Evolutionary conservation across 495 filamentous ascomycete species (phyloP).

Genomic region (Parathielavia hyrcaniae): DNA sequence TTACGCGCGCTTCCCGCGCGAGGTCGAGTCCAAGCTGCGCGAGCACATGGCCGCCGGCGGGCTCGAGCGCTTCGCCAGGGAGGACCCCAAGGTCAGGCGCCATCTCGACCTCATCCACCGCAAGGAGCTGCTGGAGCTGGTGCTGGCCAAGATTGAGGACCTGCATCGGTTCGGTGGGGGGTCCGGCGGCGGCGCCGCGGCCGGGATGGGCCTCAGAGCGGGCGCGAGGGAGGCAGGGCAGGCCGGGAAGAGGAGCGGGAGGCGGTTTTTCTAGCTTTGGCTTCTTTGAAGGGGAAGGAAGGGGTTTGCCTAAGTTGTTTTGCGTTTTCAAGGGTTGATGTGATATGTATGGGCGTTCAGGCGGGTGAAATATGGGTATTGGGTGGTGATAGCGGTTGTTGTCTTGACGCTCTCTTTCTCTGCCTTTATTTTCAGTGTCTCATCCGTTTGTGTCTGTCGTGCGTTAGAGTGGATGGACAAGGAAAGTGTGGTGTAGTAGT

Average conservation of each 20-base stretch:
- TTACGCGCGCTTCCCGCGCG: conserved; percentile 92
- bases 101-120: conserved; percentile 87
- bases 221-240: not conserved
- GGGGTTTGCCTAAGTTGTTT: not conserved
- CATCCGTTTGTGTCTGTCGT: not conserved
- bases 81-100: conserved; percentile 79
- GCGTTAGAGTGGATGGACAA: not conserved
- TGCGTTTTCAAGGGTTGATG: too few species aligned
- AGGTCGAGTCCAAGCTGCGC: conserved; percentile 82
- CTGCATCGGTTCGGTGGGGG: conserved; percentile 64
- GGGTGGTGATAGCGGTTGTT: conserved; percentile 4
- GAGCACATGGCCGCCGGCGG: conserved; percentile 69
- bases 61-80: conserved; percentile 82
- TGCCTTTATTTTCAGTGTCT: not conserved
- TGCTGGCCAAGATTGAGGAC: conserved; percentile 88
- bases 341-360: not conserved
- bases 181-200: not conserved
- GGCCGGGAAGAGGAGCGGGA: conserved; percentile 3
- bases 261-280: conserved; percentile 10
- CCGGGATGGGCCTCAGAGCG: not conserved
- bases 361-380: not conserved
- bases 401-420: not conserved
- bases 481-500: not conserved
- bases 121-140: conserved; percentile 89
- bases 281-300: not conserved